phyloP scores from a whole-genome alignment of 306 rosid species.

The Prinsepia uniflora region DNA sequence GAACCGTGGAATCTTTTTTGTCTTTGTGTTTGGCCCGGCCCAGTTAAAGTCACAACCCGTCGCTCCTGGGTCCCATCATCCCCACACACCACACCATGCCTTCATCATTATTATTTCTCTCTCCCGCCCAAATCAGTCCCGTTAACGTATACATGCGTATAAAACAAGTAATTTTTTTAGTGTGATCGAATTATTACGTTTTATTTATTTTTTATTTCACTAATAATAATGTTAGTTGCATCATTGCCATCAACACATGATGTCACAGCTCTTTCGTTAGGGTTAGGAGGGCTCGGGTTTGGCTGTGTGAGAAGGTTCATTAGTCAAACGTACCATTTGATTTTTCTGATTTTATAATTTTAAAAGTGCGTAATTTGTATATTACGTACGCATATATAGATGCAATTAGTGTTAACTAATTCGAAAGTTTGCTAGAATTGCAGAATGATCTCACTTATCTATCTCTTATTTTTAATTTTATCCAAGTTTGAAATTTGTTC shows the following conservation, averaged over 20 bases:
- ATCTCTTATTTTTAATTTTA: no score
- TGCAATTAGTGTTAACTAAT: no score
- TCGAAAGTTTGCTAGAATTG: no score
- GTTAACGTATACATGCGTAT: no score
- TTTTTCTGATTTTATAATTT: not conserved
- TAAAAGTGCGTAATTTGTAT: no score
- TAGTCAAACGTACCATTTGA: not conserved
- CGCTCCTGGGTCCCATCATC: not conserved
- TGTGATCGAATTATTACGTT: no score
- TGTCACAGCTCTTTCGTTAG: not conserved
- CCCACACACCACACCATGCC: not conserved
- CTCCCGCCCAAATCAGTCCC: not conserved
- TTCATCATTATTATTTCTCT: not conserved
- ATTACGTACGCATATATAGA: no score
- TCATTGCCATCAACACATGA: not conserved
- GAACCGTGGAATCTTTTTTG: not conserved
- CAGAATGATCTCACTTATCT: no score
- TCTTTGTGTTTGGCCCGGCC: not conserved
- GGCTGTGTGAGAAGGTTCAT: not conserved
- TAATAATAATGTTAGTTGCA: not conserved
- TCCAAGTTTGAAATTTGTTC: no score
- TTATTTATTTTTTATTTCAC: no score
- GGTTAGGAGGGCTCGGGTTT: no score
- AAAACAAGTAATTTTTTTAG: no score
- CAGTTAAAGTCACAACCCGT: not conserved